Base-by-base conservation (phyloP, 2,329 filamentous ascomycete species). In the Tolypocladium inflatum region DNA sequence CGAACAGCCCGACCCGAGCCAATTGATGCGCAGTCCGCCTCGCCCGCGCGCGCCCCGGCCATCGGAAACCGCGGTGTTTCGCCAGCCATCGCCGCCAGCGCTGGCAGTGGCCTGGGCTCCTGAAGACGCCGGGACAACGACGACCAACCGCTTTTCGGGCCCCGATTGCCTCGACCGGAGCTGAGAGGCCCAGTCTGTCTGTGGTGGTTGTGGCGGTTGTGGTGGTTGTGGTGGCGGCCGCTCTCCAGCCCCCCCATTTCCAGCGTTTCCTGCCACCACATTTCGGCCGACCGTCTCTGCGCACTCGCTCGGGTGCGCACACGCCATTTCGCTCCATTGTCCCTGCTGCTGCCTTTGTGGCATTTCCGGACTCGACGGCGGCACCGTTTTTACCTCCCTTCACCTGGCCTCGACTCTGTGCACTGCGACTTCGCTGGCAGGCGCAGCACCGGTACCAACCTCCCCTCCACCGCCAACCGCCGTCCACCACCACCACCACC, bases 241-340 rank as follows among this genome's bases (percentile, higher is more conserved):
- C 55, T 41, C 35, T 38, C 55, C 55, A 57, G 55, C 55, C 55
- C 50, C 55, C 55, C 23, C 35, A 52, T 57, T 58, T 56, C 39
- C 55, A 39, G 54, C 55, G 21, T 45, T 55, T 55, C 56, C 55
- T 55, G 55, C 56, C 58, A 58, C 55, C 58, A 55, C 51, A 57
- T 53, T 57, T 59, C 52, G 58, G 3, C 26, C 26, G 26, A 26
- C 26, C 26, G 26, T 30, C 26, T 30, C 26, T 30, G 26, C 26
- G 26, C 26, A 30, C n/a, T n/a, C n/a, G 52, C 51, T 38, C 33
- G 38, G 7, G 41, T n/a, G 54, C 26, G 17, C 30, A 33, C 17
- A 35, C 48, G 48, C 48, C 48, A 21, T 35, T 35, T 9, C 17
- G 5, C 43, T 33, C 45, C 4, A 15, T 15, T 19, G 26, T 51